These are phyloP conservation scores for Akanthomyces muscarius DNA, from an alignment of 2,329 filamentous ascomycete species.

Conservation along the genomic window DNA sequence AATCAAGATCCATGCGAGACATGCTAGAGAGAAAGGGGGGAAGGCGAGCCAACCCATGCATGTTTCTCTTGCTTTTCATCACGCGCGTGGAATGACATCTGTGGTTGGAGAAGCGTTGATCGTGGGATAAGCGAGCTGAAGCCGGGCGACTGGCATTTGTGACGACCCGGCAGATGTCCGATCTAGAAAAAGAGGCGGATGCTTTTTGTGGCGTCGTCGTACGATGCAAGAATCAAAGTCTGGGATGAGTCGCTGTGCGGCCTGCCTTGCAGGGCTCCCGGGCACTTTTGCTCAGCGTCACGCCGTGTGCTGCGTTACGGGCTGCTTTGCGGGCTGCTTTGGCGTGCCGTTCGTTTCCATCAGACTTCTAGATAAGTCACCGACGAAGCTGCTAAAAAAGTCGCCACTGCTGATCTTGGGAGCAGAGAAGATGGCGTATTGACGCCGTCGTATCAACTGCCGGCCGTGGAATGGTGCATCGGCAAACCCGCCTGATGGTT, in stretches of 20 bases:
- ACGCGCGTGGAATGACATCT: background rate
- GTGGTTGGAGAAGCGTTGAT: background rate
- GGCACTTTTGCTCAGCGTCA: too few species aligned
- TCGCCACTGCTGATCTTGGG: background rate
- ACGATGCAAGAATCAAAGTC: too few species aligned
- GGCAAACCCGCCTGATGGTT: background rate
- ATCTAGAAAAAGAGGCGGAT: background rate
- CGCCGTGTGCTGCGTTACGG: too few species aligned
- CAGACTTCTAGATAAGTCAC: background rate
- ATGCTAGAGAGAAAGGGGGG: background rate
- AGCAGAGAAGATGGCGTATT: background rate
- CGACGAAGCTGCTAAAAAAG: background rate
- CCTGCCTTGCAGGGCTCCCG: too few species aligned
- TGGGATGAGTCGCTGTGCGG: too few species aligned
- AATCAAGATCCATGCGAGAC: conserved; percentile 15
- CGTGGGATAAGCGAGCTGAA: conserved; percentile 1
- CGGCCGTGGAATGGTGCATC: background rate
- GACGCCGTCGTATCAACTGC: background rate
- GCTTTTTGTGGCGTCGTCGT: background rate
- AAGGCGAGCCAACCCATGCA: background rate
- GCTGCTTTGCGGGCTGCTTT: too few species aligned
- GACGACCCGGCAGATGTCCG: background rate
- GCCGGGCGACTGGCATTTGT: background rate
- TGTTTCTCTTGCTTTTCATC: background rate
- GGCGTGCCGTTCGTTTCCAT: background rate